A percentile compares a stretch with the other conserved stretches of the same genome.
phyloP scores from a whole-genome alignment of 2,329 filamentous ascomycete genomes.

The Trematosphaeria pertusa region DNA sequence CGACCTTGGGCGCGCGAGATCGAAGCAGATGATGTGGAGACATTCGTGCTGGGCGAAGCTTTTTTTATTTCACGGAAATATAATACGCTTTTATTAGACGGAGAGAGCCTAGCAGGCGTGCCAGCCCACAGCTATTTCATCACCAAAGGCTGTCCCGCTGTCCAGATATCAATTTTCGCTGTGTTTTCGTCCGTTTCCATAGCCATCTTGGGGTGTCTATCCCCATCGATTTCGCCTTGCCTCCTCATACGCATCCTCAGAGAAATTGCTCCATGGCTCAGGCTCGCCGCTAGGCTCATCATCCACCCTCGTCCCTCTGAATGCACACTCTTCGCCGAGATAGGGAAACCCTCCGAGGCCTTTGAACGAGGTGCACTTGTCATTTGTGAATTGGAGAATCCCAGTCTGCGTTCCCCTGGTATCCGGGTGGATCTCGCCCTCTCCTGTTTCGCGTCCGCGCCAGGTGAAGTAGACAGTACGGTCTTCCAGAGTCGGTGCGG shows the following conservation, averaged over 20 bases:
- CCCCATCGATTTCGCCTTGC: constrained; percentile 4
- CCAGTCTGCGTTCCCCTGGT: not conserved
- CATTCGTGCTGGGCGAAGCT: too few species aligned
- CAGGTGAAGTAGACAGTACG: not conserved
- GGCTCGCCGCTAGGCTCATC: not conserved
- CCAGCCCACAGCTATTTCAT: too few species aligned
- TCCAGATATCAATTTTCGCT: too few species aligned
- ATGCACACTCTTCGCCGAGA: not conserved
- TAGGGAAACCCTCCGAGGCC: not conserved
- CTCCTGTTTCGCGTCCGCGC: not conserved
- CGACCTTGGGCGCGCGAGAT: too few species aligned
- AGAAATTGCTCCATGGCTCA: constrained; percentile 1
- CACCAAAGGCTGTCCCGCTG: too few species aligned
- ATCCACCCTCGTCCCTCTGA: constrained; percentile 1
- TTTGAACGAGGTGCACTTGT: not conserved
- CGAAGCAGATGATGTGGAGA: too few species aligned
- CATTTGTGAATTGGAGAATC: not conserved
- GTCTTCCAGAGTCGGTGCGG: not conserved
- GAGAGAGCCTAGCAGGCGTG: too few species aligned
- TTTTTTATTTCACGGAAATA: too few species aligned
- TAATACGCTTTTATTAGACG: too few species aligned
- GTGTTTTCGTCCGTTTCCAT: too few species aligned
- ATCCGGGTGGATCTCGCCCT: not conserved
- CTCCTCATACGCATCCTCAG: not conserved
- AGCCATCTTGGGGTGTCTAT: too few species aligned